phyloP scores from a whole-genome alignment of 106 monocot genomes.

The Dendrobium nobile region DNA sequence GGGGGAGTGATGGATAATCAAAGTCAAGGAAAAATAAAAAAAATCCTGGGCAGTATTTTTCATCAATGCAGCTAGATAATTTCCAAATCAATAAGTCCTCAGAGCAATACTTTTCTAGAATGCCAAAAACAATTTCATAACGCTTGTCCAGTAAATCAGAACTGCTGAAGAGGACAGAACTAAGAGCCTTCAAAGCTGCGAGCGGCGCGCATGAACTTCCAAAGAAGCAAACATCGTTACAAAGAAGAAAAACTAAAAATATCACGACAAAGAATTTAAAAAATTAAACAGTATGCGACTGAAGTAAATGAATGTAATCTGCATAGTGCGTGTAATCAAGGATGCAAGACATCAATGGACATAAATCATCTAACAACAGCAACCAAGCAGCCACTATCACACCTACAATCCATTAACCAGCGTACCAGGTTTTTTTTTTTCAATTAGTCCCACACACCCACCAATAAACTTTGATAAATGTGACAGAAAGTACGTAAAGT shows the following conservation, averaged over 20 bases:
- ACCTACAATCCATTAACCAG: not conserved
- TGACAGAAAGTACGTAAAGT: not conserved
- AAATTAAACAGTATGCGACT: not conserved
- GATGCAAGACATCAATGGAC: not conserved
- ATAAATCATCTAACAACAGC: not conserved
- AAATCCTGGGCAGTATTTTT: not conserved
- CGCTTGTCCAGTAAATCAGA: slow-evolving; percentile 72
- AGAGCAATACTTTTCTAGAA: slow-evolving; percentile 80
- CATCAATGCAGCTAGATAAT: not conserved
- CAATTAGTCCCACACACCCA: not conserved
- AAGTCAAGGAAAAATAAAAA: not conserved
- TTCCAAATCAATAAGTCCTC: slow-evolving; percentile 7
- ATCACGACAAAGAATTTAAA: not conserved
- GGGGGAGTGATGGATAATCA: not conserved
- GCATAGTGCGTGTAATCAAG: not conserved
- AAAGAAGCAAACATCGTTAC: slow-evolving; percentile 22
- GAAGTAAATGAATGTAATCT: not conserved
- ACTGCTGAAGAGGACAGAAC: slow-evolving; percentile 58
- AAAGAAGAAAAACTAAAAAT: not conserved
- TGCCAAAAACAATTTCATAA: slow-evolving; percentile 95
- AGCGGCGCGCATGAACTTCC: slow-evolving; percentile 94
- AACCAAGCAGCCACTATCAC: not conserved
- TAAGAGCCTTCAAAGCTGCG: slow-evolving; percentile 93
- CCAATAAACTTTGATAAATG: not conserved
- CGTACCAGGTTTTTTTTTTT: not conserved